Evolutionary conservation across 495 filamentous ascomycete genomes (phyloP), one percentile per base, ranked within the genome.

Genomic region (Cercophora scortea): DNA sequence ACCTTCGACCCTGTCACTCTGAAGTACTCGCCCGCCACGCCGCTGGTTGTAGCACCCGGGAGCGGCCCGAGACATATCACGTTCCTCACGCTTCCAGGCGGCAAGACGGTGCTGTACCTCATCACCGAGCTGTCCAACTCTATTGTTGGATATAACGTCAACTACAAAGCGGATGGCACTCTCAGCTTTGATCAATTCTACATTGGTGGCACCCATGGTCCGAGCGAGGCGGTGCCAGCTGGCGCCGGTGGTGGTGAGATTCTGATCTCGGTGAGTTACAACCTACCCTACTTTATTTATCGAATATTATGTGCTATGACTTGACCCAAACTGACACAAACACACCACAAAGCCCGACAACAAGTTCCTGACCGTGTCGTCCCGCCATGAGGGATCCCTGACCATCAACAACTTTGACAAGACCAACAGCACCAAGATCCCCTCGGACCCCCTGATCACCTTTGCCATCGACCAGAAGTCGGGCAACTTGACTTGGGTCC

Each of bases 11-110:
- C 63, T 4, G 44, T 45, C 8, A 77, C 63, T 4, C 61, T 72
- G 17, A 50, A 47, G 11, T 60, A 79, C 17, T 45, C 40, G 15
- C 8, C 16, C 5, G 9, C 18, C 12, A 44, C 58, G 6, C 61
- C 73, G 3, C 59, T 78, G 18, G 12, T 43, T 7, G 61, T 65
- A 1, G 47, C 66, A 5, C 60, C 71, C 25, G 85, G 82, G 10
- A 77, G 74, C 15, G 88, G 87, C 0, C 88, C 86, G 1, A 75
- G 88, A 3, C 88, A 90, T 56, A 83, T 73, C 8, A 65, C 74
- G 4, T 92, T 89, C 69, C 72, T 72, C 56, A 70, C 68, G 12
- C 61, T 68, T 1, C 58, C 64, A 8, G 63, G 67, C 45, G 71
- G 66, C 45, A 72, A 67, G 48, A 78, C 73, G 1, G 78, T 74